These are phyloP conservation scores for Entophlyctis luteolus DNA, from an alignment of 192 early-diverging fungal genomes.

Conservation along the genomic window DNA sequence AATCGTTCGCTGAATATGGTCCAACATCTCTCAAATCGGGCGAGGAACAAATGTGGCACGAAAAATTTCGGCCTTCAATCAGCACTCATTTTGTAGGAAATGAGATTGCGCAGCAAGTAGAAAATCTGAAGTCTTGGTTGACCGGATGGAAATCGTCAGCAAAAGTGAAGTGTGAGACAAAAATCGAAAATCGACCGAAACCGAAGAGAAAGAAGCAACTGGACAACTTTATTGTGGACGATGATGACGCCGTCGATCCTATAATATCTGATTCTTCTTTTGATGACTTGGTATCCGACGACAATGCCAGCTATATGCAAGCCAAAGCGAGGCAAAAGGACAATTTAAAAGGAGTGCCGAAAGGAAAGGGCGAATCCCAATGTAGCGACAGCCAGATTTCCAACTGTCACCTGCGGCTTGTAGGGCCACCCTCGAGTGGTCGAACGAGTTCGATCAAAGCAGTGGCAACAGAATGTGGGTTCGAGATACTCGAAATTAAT, in stretches of 20 bases:
- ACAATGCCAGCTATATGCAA: neutral
- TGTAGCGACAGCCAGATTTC: neutral
- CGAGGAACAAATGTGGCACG: neutral
- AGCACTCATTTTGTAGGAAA: neutral
- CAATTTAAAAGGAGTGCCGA: neutral
- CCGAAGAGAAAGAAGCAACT: neutral
- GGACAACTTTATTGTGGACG: neutral
- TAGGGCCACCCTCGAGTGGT: slow-evolving; percentile 67
- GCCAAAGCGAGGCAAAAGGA: neutral
- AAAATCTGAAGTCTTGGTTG: slow-evolving; percentile 10
- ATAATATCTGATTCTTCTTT: no score
- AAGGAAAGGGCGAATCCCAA: neutral
- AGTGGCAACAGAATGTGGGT: slow-evolving; percentile 67
- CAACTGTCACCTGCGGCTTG: slow-evolving; percentile 43
- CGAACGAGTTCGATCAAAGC: slow-evolving; percentile 72
- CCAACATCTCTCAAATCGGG: neutral
- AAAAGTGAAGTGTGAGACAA: neutral
- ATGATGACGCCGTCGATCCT: slow-evolving; percentile 8
- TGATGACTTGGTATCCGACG: no score
- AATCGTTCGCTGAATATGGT: neutral
- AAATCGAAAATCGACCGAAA: neutral
- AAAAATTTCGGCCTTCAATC: neutral
- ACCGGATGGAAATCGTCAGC: neutral
- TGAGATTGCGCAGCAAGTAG: neutral
- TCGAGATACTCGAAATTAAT: slow-evolving; percentile 73